These are phyloP conservation scores for Trypethelium eluteriae DNA, from an alignment of 495 filamentous ascomycete genomes.

Conservation along the genomic window DNA sequence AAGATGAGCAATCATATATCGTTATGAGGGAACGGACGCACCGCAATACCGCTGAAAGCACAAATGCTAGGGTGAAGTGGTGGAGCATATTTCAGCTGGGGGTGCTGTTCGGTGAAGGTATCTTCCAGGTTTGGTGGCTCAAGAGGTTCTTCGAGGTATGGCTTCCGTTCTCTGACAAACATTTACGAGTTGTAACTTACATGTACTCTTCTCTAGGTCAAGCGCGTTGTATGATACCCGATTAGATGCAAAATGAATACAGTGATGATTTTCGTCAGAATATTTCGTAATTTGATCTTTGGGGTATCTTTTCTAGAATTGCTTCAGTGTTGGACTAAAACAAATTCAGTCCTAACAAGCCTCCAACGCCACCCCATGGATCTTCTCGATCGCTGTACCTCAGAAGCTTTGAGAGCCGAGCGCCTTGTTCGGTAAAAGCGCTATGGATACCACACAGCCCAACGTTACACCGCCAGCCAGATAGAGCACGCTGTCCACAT, in stretches of 20 bases:
- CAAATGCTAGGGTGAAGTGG: constrained; percentile 95
- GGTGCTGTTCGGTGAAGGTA: constrained; percentile 80
- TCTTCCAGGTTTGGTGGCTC: constrained; percentile 99
- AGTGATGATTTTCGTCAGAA: background rate
- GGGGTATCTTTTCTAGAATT: background rate
- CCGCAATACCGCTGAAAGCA: constrained; percentile 97
- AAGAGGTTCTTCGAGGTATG: constrained; percentile 95
- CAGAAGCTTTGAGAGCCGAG: constrained; percentile 30
- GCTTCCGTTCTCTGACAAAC: background rate
- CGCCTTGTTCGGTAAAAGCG: constrained; percentile 35
- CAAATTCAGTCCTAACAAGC: background rate
- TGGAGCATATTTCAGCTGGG: constrained; percentile 96
- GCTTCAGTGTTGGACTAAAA: background rate
- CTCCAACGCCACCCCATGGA: background rate
- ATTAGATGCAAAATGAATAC: background rate
- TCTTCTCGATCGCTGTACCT: background rate
- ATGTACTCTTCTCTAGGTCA: background rate
- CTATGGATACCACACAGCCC: constrained; percentile 37
- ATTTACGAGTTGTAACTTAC: background rate
- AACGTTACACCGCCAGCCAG: constrained; percentile 41
- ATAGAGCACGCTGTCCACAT: constrained; percentile 37
- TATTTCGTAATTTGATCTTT: background rate
- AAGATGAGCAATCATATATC: constrained; percentile 97
- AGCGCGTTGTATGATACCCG: constrained; percentile 12
- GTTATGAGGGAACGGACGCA: constrained; percentile 90